Evolutionary conservation across 2,329 filamentous ascomycete species (phyloP).

Genomic region (Arthrobotrys iridis): DNA sequence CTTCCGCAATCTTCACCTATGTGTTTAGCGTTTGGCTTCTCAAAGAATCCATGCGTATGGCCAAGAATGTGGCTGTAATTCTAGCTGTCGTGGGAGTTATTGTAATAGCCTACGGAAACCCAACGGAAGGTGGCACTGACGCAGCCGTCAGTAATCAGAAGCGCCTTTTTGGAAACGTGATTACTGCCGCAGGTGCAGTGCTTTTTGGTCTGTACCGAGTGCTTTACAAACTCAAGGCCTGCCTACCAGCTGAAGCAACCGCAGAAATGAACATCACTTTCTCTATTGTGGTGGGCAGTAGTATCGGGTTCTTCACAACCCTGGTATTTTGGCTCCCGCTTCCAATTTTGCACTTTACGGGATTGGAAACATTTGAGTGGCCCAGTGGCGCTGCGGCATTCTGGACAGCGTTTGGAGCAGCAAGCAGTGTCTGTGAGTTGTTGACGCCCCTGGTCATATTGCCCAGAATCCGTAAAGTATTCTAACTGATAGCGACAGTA

Average conservation of each 20-base stretch:
- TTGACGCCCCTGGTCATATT: too few species aligned
- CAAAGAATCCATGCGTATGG: conserved; percentile 47
- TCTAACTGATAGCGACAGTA: conserved; percentile 9
- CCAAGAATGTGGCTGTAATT: conserved; percentile 38
- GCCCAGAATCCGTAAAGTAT: neutral
- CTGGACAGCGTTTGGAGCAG: conserved; percentile 34
- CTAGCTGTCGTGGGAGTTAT: conserved; percentile 37
- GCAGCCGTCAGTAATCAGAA: conserved; percentile 14
- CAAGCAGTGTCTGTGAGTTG: conserved; percentile 35
- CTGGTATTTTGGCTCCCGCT: conserved; percentile 50
- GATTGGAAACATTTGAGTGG: conserved; percentile 25
- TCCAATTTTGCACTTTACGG: conserved; percentile 38
- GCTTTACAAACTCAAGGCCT: conserved; percentile 46
- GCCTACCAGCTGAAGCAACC: conserved; percentile 37
- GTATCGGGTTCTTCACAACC: conserved; percentile 45
- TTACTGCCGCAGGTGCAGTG: conserved; percentile 38
- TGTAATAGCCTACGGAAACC: conserved; percentile 46
- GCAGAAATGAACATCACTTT: conserved; percentile 50
- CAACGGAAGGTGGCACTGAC: conserved; percentile 16
- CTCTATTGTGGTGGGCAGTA: conserved; percentile 38
- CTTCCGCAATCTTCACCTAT: conserved; percentile 49
- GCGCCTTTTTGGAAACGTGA: conserved; percentile 36
- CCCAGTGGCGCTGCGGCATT: conserved; percentile 29
- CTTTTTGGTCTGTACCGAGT: conserved; percentile 46
- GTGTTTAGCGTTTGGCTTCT: conserved; percentile 52